A percentile compares a stretch with the other conserved stretches of the same genome.
phyloP scores from a whole-genome alignment of 2,329 filamentous ascomycete species.

The Fusarium annulatum region DNA sequence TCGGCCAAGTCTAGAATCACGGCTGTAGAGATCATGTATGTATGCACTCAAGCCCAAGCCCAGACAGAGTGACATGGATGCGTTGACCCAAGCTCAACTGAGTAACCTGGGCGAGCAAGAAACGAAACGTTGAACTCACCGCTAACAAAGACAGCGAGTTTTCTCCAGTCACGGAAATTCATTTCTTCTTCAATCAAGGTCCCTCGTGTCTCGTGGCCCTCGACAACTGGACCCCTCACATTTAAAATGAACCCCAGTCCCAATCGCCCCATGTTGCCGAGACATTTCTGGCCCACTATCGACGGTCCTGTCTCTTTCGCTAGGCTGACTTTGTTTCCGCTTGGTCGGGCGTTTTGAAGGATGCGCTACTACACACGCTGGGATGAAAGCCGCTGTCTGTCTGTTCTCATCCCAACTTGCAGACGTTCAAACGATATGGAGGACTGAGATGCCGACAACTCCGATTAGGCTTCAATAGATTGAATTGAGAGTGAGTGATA shows the following conservation, averaged over 20 bases:
- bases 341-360: slow-evolving; percentile 20
- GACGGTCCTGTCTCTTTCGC: slow-evolving; percentile 17
- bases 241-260: slow-evolving; percentile 1
- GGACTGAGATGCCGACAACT: slow-evolving; percentile 1
- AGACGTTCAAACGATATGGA: background rate
- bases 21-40: background rate
- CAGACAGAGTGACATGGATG: background rate
- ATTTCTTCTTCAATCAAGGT: background rate
- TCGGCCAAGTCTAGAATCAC: slow-evolving; percentile 7
- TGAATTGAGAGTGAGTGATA: background rate
- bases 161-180: slow-evolving; percentile 10
- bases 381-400: slow-evolving; percentile 4
- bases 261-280: slow-evolving; percentile 18
- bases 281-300: slow-evolving; percentile 17
- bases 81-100: slow-evolving; percentile 1
- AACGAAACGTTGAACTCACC: slow-evolving; percentile 17
- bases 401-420: background rate
- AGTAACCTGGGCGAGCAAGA: slow-evolving; percentile 16
- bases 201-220: background rate
- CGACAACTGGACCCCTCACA: slow-evolving; percentile 10
- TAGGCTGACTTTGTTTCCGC: slow-evolving; percentile 31
- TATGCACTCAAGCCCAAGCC: background rate
- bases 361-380: slow-evolving; percentile 12
- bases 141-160: background rate
- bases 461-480: background rate